Evolutionary conservation across 306 rosid genomes (phyloP), one percentile per base, ranked within the genome.

Genomic region (Begonia fuchsioides): DNA sequence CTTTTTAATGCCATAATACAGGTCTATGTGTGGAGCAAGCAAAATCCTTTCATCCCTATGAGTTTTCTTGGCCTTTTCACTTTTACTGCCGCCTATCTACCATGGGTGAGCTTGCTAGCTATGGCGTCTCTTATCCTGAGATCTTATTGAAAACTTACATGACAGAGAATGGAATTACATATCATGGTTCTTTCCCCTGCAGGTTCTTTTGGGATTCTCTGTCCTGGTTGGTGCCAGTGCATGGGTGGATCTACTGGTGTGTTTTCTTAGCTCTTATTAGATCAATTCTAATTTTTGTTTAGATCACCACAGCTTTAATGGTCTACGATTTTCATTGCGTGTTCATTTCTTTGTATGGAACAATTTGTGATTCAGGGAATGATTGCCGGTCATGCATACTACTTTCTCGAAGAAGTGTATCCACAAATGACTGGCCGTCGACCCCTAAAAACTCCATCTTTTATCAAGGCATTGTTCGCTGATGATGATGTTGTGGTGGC

Each of bases 11-110:
- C 10, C 58, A 46, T 35, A 20, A 9, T 56, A 41, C 79, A 90
- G 94, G 98, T 90, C 57, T 90, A 90, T 45, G 95, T 90, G 39
- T 84, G 95, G 98, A 90, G 98, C 81, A 90, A 81, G 69, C 98
- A 90, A 67, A 85, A 90, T 59, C 98, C 98, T 40, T 90, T 76
- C 59, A 90, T 90, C 51, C 95, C 85, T 32, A 85, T 84, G 98
- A 90, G 95, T 58, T 90, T 90, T 76, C 65, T 90, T 56, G 98
- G 95, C 49, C 95, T 90, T 44, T 84, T 90, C 48, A 81, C 90
- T 43, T 90, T 84, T 65, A 90, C 98, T 6, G 93, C 98, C 12
- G 94, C 94, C 44, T 85, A 90, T 75, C 92, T 90, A 63, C 95
- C 98, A 49, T 90, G 95, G 98, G 98, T 90, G 62, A 48, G 95